A percentile compares a stretch with the other conserved stretches of the same genome.
Evolutionary conservation across 768 basidiomycete species (phyloP).

Genomic region (Collybia mongolica): DNA sequence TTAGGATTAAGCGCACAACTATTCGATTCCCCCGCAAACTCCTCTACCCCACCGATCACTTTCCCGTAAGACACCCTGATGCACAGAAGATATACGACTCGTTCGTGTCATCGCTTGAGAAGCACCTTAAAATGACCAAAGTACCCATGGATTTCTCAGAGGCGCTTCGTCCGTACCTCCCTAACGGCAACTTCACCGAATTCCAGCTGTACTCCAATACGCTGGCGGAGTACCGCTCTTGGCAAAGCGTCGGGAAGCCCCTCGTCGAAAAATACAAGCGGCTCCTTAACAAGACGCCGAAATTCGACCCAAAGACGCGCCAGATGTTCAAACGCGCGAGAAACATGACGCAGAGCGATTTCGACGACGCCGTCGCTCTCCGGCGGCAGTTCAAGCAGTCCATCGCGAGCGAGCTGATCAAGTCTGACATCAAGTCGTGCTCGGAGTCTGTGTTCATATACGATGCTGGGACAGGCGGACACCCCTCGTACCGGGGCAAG

Average conservation of each 20-base stretch:
- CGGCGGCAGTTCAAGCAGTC: conserved; percentile 24
- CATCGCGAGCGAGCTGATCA: conserved; percentile 24
- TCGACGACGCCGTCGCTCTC: conserved; percentile 19
- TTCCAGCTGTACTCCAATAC: conserved; percentile 29
- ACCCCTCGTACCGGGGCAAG: conserved; percentile 32
- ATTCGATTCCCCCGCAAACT: conserved; percentile 28
- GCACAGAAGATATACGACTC: conserved; percentile 30
- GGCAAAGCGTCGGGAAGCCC: conserved; percentile 31
- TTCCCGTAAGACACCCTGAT: conserved; percentile 26
- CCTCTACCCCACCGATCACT: conserved; percentile 33
- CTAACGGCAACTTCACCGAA: conserved; percentile 23
- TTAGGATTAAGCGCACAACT: conserved; percentile 18
- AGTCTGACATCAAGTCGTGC: conserved; percentile 26
- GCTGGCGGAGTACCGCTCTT: conserved; percentile 35
- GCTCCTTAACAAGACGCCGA: conserved; percentile 20
- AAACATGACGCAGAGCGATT: conserved; percentile 22
- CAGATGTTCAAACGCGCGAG: conserved; percentile 28
- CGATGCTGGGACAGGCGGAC: conserved; percentile 31
- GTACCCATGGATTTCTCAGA: conserved; percentile 26
- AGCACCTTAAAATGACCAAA: conserved; percentile 24
- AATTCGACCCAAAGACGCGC: conserved; percentile 30
- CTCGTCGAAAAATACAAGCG: conserved; percentile 20
- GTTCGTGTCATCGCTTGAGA: conserved; percentile 23
- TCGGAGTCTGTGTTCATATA: conserved; percentile 36
- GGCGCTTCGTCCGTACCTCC: conserved; percentile 25